Base-by-base conservation (phyloP, 106 monocot genomes). In the Platanthera guangdongensis region DNA sequence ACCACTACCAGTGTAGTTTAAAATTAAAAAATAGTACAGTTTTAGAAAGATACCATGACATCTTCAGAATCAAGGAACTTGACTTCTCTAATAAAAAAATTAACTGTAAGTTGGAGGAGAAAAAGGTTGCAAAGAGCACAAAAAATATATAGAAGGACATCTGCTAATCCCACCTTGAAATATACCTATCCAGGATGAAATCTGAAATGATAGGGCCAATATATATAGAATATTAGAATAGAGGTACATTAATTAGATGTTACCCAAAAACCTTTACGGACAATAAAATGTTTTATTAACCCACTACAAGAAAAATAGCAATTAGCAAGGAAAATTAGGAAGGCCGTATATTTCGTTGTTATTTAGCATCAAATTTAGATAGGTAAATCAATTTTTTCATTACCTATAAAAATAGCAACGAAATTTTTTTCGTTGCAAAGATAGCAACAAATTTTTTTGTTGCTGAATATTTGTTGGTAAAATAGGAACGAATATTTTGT, bases 1-100 rank as follows among this genome's bases (percentile, higher is more conserved):
- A 97, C 96, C 87, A 91, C 93, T 97, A 97, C 96, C 87, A 91
- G 93, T 93, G 96, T 85, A 87, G 64, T 82, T 86, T 77, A 68
- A 65, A 64, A 65, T 76, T 70, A 73, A 45, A 51, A 84, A 81
- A 73, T 68, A 79, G 79, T 69, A 81, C 52, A 80, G 75, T 64
- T 50, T 63, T 60, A 69, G 30, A 73, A 82, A 76, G 67, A 83
- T 84, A 91, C 86, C 86, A 81, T 73, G 51, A 81, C 74, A 54
- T 71, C 86, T 84, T 83, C 86, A 80, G 80, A 80, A 72, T 82
- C 81, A 71, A 50, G 68, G 75, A 78, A 74, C 11, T 88, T 78
- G 60, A n/a, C 77, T 75, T 80, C 84, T 84, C 12, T 80, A 82
- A 77, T 57, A 71, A 80, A 74, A 73, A 76, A 57, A 73, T 80